Evolutionary conservation across 2,329 filamentous ascomycete species (phyloP).

Genomic region (Annulohypoxylon truncatum): DNA sequence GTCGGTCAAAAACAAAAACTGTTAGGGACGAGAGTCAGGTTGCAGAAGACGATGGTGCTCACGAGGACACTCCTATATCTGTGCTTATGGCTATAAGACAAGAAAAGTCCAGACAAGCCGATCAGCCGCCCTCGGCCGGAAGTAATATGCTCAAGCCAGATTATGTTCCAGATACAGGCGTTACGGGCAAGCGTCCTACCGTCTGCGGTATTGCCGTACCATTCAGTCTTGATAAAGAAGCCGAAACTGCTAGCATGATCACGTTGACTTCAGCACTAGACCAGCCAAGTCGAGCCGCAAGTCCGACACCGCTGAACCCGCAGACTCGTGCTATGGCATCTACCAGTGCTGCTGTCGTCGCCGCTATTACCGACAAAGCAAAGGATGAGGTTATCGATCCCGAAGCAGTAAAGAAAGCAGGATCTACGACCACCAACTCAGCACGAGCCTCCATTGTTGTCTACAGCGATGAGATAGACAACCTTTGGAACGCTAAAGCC

Average conservation of each 20-base stretch:
- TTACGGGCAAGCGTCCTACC: conserved; percentile 72
- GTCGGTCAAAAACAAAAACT: conserved; percentile 57
- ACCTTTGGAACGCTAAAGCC: conserved; percentile 24
- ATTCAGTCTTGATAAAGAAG: conserved; percentile 74
- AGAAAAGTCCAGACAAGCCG: conserved; percentile 52
- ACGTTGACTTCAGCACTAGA: conserved; percentile 65
- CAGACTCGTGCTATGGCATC: conserved; percentile 20
- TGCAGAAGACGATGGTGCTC: conserved; percentile 40
- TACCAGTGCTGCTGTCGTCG: conserved; percentile 27
- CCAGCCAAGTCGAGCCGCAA: conserved; percentile 49
- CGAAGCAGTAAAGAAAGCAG: conserved; percentile 31
- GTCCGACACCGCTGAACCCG: conserved; percentile 47
- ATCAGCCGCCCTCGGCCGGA: conserved; percentile 41
- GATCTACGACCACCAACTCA: neutral
- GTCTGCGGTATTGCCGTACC: conserved; percentile 78
- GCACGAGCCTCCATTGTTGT: conserved; percentile 5
- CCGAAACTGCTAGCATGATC: conserved; percentile 76
- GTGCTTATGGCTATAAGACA: conserved; percentile 57
- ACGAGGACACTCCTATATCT: conserved; percentile 58
- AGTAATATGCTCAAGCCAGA: conserved; percentile 59
- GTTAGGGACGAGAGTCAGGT: conserved; percentile 66
- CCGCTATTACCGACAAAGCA: conserved; percentile 16
- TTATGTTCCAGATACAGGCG: conserved; percentile 60
- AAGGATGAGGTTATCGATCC: conserved; percentile 35
- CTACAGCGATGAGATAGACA: conserved; percentile 16